Evolutionary conservation across 768 basidiomycete genomes (phyloP).

Genomic region (Russula sp.): DNA sequence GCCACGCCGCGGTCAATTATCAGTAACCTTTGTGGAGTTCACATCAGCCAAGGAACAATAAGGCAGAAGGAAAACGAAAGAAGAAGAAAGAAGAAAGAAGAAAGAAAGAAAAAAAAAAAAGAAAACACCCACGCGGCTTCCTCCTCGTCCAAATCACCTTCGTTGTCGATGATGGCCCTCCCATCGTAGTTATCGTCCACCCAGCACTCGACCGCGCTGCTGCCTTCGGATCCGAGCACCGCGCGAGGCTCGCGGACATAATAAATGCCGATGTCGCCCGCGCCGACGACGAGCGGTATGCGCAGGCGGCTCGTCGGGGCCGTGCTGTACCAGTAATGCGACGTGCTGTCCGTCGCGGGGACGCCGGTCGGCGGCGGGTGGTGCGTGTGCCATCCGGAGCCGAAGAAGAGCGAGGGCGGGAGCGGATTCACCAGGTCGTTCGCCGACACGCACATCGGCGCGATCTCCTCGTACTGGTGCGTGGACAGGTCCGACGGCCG

Average conservation of each 20-base stretch:
- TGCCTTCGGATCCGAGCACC: constrained; percentile 43
- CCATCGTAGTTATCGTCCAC: constrained; percentile 93
- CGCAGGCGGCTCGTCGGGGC: constrained; percentile 77
- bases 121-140: constrained; percentile 56
- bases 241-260: constrained; percentile 68
- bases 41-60: constrained; percentile 1
- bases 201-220: constrained; percentile 85
- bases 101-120: constrained; percentile 3
- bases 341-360: constrained; percentile 49
- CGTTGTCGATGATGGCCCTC: constrained; percentile 70
- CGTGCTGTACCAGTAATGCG: constrained; percentile 91
- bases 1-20: constrained; percentile 84
- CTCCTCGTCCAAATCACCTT: constrained; percentile 54
- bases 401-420: constrained; percentile 89
- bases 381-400: constrained; percentile 81
- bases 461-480: constrained; percentile 72
- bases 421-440: constrained; percentile 97
- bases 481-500: constrained; percentile 40
- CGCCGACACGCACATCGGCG: constrained; percentile 91
- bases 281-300: constrained; percentile 76
- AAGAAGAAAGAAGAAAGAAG: too few relatives aligned
- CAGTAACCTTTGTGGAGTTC: constrained; percentile 46
- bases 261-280: constrained; percentile 91
- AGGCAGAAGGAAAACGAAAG: not conserved
- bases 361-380: constrained; percentile 49